Percentiles rank a stretch among this genome's conserved stretches.
Evolutionary conservation across 371 early-diverging fungal species (phyloP).

Genomic region (Thermomucor indicae-seudaticae): DNA sequence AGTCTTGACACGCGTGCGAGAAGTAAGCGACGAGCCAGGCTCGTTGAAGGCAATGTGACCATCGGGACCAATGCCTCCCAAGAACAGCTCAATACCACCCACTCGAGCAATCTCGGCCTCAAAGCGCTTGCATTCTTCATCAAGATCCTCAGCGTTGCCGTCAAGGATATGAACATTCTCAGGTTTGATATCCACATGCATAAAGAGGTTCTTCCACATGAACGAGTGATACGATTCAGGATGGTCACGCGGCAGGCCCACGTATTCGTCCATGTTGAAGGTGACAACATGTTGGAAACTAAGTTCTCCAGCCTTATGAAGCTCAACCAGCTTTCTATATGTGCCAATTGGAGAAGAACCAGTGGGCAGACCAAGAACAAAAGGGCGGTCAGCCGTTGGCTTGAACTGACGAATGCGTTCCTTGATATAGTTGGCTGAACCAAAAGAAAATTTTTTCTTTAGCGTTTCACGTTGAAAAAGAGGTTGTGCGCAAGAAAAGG

Average conservation of each 20-base stretch:
- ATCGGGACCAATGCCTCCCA: slow-evolving; percentile 62
- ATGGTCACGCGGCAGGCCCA: slow-evolving; percentile 52
- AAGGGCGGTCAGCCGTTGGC: slow-evolving; percentile 72
- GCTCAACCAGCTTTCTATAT: slow-evolving; percentile 51
- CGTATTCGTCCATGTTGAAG: slow-evolving; percentile 56
- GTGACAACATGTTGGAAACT: slow-evolving; percentile 61
- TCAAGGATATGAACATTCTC: slow-evolving; percentile 58
- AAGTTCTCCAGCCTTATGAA: slow-evolving; percentile 48
- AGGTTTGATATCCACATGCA: slow-evolving; percentile 53
- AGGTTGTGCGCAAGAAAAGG: slow-evolving; percentile 9
- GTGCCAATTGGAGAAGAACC: slow-evolving; percentile 40
- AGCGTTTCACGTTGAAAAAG: background rate
- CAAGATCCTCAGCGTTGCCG: slow-evolving; percentile 59
- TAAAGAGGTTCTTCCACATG: slow-evolving; percentile 57
- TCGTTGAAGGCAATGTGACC: slow-evolving; percentile 76
- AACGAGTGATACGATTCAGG: slow-evolving; percentile 62
- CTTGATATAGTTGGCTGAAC: slow-evolving; percentile 14
- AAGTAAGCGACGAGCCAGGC: slow-evolving; percentile 65
- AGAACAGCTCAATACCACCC: slow-evolving; percentile 60
- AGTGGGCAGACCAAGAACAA: slow-evolving; percentile 82
- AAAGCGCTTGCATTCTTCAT: slow-evolving; percentile 55
- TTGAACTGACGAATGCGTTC: slow-evolving; percentile 63
- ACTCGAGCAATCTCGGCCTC: slow-evolving; percentile 54
- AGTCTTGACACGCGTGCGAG: slow-evolving; percentile 67
- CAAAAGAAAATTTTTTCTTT: background rate